A percentile compares a stretch with the other conserved stretches of the same genome.
Conservation (phyloP, 1,139 yeast species). For the Debaryomyces subglobosus region DNA sequence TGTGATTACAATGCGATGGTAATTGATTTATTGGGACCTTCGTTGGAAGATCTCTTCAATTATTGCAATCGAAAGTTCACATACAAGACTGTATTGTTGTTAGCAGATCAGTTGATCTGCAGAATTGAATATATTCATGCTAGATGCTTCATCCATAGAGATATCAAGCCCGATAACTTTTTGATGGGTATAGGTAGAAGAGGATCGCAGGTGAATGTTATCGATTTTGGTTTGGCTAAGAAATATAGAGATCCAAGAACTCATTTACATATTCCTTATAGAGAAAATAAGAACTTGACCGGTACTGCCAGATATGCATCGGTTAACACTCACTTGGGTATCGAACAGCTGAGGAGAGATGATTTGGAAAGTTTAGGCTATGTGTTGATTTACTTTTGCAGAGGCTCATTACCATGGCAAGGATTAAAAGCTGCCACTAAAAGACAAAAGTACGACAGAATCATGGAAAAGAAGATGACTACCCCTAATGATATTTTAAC, state of each 20-base stretch:
- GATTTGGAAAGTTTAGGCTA: constrained; percentile 96
- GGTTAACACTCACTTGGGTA: constrained; percentile 94
- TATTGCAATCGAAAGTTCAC: constrained; percentile 94
- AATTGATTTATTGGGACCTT: constrained; percentile 92
- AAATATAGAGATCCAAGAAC: constrained; percentile 95
- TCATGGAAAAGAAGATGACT: constrained; percentile 94
- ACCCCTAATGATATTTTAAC: constrained; percentile 89
- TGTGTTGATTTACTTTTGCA: constrained; percentile 89
- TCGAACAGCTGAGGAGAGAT: constrained; percentile 95
- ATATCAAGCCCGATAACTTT: constrained; percentile 94
- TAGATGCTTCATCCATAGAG: constrained; percentile 88
- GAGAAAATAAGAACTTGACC: constrained; percentile 93
- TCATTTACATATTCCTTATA: constrained; percentile 91
- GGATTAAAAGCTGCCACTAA: constrained; percentile 97
- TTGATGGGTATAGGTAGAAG: constrained; percentile 96
- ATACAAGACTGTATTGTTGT: constrained; percentile 85
- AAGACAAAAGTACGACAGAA: constrained; percentile 94
- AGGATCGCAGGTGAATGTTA: constrained; percentile 93
- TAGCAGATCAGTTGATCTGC: constrained; percentile 94
- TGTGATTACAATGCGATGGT: constrained; percentile 97
- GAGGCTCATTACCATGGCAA: constrained; percentile 98
- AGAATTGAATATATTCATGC: constrained; percentile 96
- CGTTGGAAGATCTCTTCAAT: constrained; percentile 92
- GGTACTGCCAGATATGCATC: constrained; percentile 98
- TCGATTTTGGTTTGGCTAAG: constrained; percentile 96